Evolutionary conservation across 1,139 yeast genomes (phyloP).

Genomic region (Geotrichum siamense): DNA sequence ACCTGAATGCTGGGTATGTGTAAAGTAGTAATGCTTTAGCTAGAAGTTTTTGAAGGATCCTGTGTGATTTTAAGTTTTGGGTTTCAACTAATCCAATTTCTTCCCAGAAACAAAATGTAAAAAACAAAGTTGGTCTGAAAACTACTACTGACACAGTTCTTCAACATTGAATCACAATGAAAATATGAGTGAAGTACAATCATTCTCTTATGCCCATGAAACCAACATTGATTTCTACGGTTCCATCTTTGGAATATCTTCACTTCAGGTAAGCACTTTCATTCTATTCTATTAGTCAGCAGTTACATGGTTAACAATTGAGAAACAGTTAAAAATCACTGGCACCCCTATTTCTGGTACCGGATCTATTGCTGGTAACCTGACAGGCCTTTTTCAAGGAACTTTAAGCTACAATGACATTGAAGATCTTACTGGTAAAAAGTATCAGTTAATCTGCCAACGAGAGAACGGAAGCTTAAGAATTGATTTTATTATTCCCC

Average conservation of each 20-base stretch:
- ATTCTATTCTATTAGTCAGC: neutral
- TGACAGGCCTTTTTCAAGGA: constrained; percentile 26
- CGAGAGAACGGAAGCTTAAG: constrained; percentile 16
- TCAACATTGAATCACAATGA: too few relatives aligned
- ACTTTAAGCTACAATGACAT: constrained; percentile 25
- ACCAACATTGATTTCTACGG: constrained; percentile 52
- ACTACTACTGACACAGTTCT: too few relatives aligned
- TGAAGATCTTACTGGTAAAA: constrained; percentile 24
- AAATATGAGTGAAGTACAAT: constrained; percentile 2
- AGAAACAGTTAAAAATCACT: constrained; percentile 18
- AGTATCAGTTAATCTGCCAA: constrained; percentile 21
- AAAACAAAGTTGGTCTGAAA: too few relatives aligned
- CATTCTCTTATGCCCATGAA: constrained; percentile 60
- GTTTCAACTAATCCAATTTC: too few relatives aligned
- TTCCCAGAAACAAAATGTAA: too few relatives aligned
- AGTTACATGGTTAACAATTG: neutral
- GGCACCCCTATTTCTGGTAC: constrained; percentile 28
- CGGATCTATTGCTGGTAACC: constrained; percentile 26
- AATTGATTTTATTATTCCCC: constrained; percentile 16
- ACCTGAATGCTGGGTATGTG: too few relatives aligned
- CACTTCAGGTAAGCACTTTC: constrained; percentile 9
- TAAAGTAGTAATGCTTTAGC: too few relatives aligned
- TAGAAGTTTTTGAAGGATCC: too few relatives aligned
- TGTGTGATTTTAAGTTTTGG: neutral
- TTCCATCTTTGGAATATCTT: constrained; percentile 64